phyloP scores from a whole-genome alignment of 495 filamentous ascomycete species.

The Lophiostoma macrostomum region DNA sequence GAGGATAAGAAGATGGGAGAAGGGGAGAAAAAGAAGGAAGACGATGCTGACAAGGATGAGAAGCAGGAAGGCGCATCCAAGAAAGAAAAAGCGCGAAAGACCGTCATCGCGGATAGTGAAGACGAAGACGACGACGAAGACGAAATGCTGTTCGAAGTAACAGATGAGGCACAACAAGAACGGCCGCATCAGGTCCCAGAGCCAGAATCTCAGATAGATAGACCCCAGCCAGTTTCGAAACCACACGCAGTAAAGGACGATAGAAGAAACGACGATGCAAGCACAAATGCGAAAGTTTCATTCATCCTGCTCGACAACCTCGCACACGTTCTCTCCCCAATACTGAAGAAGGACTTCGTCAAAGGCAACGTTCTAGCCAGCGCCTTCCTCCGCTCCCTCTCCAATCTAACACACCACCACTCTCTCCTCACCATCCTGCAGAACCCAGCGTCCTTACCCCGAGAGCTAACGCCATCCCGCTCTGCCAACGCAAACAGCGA shows the following conservation, averaged over 20 bases:
- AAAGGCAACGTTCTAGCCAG: constrained; percentile 37
- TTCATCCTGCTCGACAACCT: constrained; percentile 42
- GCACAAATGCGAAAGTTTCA: constrained; percentile 1
- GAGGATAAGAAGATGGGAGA: not conserved
- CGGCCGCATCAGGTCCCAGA: not conserved
- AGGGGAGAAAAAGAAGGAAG: not conserved
- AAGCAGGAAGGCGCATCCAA: too few relatives aligned
- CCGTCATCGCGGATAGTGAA: constrained; percentile 36
- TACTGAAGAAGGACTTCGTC: constrained; percentile 36
- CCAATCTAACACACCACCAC: constrained; percentile 34
- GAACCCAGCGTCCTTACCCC: constrained; percentile 29
- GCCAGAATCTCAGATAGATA: not conserved
- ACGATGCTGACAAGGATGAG: not conserved
- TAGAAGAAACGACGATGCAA: not conserved
- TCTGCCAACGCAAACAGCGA: not conserved
- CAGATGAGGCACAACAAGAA: too few relatives aligned
- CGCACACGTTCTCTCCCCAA: constrained; percentile 45
- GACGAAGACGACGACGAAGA: constrained; percentile 44
- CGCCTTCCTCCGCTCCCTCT: constrained; percentile 38
- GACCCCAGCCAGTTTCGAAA: constrained; percentile 1
- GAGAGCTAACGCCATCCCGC: not conserved
- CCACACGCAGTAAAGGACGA: too few relatives aligned
- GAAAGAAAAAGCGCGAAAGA: not conserved
- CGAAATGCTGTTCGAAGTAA: constrained; percentile 35
- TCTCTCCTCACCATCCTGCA: constrained; percentile 38